Evolutionary conservation across 2,329 filamentous ascomycete species (phyloP).

Genomic region (Sphaerostilbella broomeana): DNA sequence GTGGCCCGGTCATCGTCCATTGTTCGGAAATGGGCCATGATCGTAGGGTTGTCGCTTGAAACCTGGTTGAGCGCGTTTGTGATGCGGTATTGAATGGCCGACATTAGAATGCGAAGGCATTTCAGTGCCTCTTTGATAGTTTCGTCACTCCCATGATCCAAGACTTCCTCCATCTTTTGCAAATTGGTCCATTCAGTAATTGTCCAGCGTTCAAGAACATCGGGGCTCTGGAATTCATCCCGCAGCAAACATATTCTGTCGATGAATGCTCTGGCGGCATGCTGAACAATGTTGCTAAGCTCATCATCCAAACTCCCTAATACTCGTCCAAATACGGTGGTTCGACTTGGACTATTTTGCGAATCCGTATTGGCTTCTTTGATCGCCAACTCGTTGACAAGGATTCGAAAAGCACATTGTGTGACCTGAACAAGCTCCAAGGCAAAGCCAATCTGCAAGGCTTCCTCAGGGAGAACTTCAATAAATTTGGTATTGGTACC

Average conservation of each 20-base stretch:
- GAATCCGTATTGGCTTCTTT: conserved; percentile 23
- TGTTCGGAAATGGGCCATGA: neutral
- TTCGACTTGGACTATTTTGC: conserved; percentile 14
- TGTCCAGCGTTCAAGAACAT: conserved; percentile 25
- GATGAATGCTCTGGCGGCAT: conserved; percentile 48
- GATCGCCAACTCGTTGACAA: conserved; percentile 58
- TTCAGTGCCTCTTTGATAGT: conserved; percentile 13
- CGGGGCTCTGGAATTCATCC: conserved; percentile 19
- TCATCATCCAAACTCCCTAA: conserved; percentile 46
- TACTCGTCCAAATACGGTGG: conserved; percentile 39
- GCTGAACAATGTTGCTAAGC: conserved; percentile 50
- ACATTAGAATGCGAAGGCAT: conserved; percentile 19
- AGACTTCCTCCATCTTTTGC: conserved; percentile 20
- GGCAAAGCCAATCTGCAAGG: conserved; percentile 49
- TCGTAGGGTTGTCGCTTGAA: conserved; percentile 1
- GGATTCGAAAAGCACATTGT: conserved; percentile 47
- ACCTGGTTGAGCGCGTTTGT: conserved; percentile 15
- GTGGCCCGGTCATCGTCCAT: conserved; percentile 31
- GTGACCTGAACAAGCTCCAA: conserved; percentile 38
- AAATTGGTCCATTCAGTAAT: conserved; percentile 31
- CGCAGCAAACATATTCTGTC: conserved; percentile 33
- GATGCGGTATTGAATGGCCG: conserved; percentile 15
- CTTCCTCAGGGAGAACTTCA: conserved; percentile 56
- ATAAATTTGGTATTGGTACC: conserved; percentile 51
- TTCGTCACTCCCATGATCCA: conserved; percentile 13